These are phyloP conservation scores for Rhipidocladum racemiflorum DNA, from an alignment of 176 grass and related monocot genomes.

Conservation along the genomic window DNA sequence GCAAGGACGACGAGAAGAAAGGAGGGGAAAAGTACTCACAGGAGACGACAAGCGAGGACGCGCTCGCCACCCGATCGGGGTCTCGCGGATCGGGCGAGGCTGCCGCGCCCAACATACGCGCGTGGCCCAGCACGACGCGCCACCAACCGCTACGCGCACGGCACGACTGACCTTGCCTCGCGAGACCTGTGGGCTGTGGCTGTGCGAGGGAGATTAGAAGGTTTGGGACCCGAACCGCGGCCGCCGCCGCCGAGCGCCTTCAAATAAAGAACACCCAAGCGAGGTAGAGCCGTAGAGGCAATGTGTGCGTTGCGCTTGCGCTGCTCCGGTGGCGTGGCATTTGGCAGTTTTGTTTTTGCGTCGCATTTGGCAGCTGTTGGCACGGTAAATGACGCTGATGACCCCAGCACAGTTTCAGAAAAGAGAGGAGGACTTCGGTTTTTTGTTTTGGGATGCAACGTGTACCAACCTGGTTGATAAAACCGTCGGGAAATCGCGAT, in stretches of 20 bases:
- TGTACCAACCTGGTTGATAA: too few species aligned
- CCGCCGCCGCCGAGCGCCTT: not conserved
- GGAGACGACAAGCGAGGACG: not conserved
- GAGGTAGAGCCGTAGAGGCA: not conserved
- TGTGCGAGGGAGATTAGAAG: not conserved
- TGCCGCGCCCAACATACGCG: constrained; percentile 22
- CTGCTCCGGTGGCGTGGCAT: not conserved
- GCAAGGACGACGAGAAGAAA: not conserved
- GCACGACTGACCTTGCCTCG: not conserved
- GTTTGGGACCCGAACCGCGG: not conserved
- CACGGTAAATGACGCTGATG: constrained; percentile 3
- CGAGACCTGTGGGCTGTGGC: not conserved
- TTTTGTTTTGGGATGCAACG: too few species aligned
- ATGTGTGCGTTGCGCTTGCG: not conserved
- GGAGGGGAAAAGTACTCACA: constrained; percentile 13
- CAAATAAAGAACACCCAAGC: constrained; percentile 10
- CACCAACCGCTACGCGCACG: constrained; percentile 3
- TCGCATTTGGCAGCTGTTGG: too few species aligned
- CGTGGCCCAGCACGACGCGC: not conserved
- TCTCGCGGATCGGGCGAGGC: constrained; percentile 8
- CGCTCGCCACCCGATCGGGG: not conserved
- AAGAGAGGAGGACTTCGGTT: not conserved
- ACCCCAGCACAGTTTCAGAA: not conserved
- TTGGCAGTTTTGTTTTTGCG: too few species aligned
- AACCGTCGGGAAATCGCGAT: too few species aligned